Evolutionary conservation across 148 eudicot species (phyloP).

Genomic region (Camellia sinensis): DNA sequence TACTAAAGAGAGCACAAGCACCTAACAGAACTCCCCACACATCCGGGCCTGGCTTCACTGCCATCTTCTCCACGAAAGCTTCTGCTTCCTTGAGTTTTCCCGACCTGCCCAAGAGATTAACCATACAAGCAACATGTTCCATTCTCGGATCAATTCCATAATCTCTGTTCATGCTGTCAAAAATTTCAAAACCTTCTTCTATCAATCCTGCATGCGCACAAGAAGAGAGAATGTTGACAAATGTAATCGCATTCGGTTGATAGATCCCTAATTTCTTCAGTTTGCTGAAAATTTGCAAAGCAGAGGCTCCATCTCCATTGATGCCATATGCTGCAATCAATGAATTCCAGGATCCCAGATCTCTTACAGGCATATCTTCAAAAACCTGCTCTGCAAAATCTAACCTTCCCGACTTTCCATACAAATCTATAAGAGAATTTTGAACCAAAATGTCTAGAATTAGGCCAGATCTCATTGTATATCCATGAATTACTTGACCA

Average conservation of each 20-base stretch:
- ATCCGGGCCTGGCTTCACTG: conserved; percentile 13
- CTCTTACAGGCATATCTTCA: conserved; percentile 7
- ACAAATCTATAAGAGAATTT: conserved; percentile 13
- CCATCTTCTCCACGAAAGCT: conserved; percentile 22
- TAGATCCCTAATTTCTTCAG: conserved; percentile 4
- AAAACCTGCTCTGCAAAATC: conserved; percentile 12
- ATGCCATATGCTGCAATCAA: conserved; percentile 27
- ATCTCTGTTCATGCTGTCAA: conserved; percentile 13
- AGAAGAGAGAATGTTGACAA: conserved; percentile 17
- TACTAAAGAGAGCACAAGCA: conserved; percentile 20
- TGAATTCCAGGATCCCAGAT: conserved; percentile 31
- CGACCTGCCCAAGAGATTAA: conserved; percentile 24
- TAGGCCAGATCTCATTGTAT: conserved; percentile 2
- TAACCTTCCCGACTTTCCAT: conserved; percentile 12
- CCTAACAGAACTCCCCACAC: conserved; percentile 28
- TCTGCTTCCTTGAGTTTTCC: conserved; percentile 31
- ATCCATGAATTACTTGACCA: conserved; percentile 17
- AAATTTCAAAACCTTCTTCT: conserved; percentile 10
- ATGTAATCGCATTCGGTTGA: conserved; percentile 25
- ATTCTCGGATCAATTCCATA: conserved; percentile 11
- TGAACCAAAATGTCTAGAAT: conserved; percentile 11
- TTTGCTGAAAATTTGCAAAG: conserved; percentile 8
- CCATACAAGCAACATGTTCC: conserved; percentile 28
- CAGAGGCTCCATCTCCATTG: conserved; percentile 18
- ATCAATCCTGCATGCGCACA: conserved; percentile 35